Conservation (phyloP, 192 early-diverging fungal species). For the Gryganskiella cystojenkinii region DNA sequence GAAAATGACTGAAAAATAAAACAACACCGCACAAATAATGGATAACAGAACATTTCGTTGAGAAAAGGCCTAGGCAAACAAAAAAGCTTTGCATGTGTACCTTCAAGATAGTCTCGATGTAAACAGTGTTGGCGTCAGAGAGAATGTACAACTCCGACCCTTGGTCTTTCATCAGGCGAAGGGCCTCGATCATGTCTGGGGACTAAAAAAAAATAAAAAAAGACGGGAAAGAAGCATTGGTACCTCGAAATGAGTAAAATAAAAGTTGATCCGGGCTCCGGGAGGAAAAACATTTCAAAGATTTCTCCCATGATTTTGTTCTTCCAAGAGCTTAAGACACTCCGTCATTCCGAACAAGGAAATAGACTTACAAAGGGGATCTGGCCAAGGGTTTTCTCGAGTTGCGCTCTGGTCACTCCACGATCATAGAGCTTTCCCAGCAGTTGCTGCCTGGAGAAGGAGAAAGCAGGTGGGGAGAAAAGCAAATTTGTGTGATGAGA, state of each 20-base stretch:
- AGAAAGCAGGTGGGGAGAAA: neutral
- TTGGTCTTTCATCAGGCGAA: constrained; percentile 53
- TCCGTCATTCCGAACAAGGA: neutral
- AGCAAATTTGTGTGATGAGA: neutral
- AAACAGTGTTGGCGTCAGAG: constrained; percentile 72
- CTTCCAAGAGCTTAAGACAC: no score
- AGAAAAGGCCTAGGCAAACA: neutral
- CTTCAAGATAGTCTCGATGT: constrained; percentile 68
- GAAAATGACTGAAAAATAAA: no score
- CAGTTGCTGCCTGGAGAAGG: constrained; percentile 10
- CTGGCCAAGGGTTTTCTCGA: constrained; percentile 18
- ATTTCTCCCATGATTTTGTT: no score
- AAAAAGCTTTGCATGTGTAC: constrained; percentile 33
- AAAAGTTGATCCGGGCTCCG: neutral
- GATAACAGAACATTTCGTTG: neutral
- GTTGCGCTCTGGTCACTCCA: constrained; percentile 15
- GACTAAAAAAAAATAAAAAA: constrained; percentile 28
- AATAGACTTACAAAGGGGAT: constrained; percentile 33
- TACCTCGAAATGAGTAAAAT: neutral
- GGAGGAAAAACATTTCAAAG: no score
- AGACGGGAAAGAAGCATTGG: neutral
- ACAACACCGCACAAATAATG: no score
- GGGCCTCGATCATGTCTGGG: constrained; percentile 56
- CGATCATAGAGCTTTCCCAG: constrained; percentile 23
- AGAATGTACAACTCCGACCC: constrained; percentile 64